These are phyloP conservation scores for Trichoderma pleuroti DNA, from an alignment of 2,329 filamentous ascomycete species.

Conservation along the genomic window DNA sequence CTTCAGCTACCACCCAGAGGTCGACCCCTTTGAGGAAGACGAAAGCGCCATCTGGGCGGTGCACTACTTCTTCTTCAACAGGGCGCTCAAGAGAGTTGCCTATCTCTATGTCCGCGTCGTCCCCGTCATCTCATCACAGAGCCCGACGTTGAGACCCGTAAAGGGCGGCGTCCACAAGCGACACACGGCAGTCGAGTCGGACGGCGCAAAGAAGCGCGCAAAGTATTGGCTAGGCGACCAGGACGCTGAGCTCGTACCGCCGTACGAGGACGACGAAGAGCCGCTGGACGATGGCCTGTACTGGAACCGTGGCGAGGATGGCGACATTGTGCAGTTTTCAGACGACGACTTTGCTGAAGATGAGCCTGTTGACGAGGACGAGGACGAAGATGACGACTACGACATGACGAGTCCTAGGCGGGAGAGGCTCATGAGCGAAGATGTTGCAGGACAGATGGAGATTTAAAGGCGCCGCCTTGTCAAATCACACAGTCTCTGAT, in stretches of 20 bases:
- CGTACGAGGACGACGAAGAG: constrained; percentile 47
- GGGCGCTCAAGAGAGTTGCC: constrained; percentile 82
- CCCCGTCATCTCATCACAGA: constrained; percentile 66
- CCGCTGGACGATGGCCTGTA: constrained; percentile 48
- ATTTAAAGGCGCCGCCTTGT: constrained; percentile 41
- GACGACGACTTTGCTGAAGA: constrained; percentile 43
- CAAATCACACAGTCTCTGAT: background rate
- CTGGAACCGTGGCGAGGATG: constrained; percentile 58
- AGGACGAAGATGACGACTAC: constrained; percentile 41
- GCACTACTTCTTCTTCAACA: constrained; percentile 98
- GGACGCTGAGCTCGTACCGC: constrained; percentile 46
- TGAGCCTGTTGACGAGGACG: constrained; percentile 42
- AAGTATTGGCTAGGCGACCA: constrained; percentile 82
- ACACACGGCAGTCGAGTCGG: constrained; percentile 32
- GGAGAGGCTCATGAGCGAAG: constrained; percentile 58
- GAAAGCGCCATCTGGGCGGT: constrained; percentile 92
- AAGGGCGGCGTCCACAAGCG: constrained; percentile 30
- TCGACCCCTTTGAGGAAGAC: constrained; percentile 87
- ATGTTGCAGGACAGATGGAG: constrained; percentile 61
- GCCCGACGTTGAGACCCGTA: constrained; percentile 44
- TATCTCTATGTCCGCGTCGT: constrained; percentile 93
- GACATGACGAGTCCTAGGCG: constrained; percentile 28
- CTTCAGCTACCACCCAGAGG: constrained; percentile 84
- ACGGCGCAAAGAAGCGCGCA: constrained; percentile 63
- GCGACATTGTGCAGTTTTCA: constrained; percentile 52